phyloP scores from a whole-genome alignment of 768 basidiomycete species.

The Leccinum broughii region DNA sequence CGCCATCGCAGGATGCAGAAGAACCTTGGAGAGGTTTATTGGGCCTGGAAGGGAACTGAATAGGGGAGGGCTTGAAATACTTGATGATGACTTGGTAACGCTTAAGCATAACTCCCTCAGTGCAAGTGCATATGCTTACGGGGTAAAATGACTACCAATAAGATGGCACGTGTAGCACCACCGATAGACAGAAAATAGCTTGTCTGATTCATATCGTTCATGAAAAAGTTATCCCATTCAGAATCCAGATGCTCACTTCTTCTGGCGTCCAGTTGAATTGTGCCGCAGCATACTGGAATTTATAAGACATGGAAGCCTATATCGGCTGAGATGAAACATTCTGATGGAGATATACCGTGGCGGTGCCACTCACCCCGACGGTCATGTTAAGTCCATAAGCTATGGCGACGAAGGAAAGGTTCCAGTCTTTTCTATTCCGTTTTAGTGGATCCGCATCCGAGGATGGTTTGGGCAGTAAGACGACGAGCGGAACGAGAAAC shows the following conservation, averaged over 20 bases:
- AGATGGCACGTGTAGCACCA: constrained; percentile 53
- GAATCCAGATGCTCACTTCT: constrained; percentile 41
- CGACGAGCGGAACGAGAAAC: constrained; percentile 71
- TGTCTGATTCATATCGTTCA: constrained; percentile 40
- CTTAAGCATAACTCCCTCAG: not conserved
- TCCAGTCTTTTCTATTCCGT: constrained; percentile 58
- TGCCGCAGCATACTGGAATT: constrained; percentile 64
- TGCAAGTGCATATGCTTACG: constrained; percentile 41
- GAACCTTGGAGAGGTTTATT: constrained; percentile 22
- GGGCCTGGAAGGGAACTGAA: constrained; percentile 14
- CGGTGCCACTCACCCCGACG: constrained; percentile 43
- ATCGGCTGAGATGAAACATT: not conserved
- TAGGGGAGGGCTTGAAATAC: constrained; percentile 45
- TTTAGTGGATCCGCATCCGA: constrained; percentile 40
- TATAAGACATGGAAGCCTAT: constrained; percentile 58
- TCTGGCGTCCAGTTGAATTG: constrained; percentile 70
- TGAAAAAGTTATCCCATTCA: not conserved
- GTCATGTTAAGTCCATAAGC: constrained; percentile 49
- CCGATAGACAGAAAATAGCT: constrained; percentile 70
- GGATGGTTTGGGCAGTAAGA: constrained; percentile 52
- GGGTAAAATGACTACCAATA: constrained; percentile 59
- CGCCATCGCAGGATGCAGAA: constrained; percentile 2
- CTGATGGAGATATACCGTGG: not conserved
- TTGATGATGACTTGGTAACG: constrained; percentile 52
- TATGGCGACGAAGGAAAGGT: constrained; percentile 53